These are phyloP conservation scores for Plasmodium yoelii DNA, from an alignment of 169 alveolate species.

Conservation along the genomic window DNA sequence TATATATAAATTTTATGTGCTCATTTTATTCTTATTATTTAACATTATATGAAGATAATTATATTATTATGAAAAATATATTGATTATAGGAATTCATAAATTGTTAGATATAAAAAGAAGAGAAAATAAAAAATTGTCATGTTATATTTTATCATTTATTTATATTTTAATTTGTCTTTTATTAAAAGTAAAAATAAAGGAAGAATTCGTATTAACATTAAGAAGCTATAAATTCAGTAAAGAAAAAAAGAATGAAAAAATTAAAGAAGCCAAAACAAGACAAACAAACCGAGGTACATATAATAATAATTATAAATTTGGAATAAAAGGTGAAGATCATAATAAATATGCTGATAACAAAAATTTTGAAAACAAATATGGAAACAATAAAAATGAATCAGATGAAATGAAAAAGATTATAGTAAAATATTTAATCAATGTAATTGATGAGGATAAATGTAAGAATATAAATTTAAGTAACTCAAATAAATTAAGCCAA, in stretches of 20 bases:
- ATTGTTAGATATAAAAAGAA: conserved; percentile 15
- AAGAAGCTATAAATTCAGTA: background rate
- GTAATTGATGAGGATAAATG: conserved; percentile 29
- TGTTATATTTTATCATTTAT: conserved; percentile 49
- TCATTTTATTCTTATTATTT: conserved; percentile 49
- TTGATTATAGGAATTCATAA: conserved; percentile 53
- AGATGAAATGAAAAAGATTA: conserved; percentile 5
- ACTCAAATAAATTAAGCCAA: conserved; percentile 32
- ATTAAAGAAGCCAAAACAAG: background rate
- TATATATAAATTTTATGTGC: conserved; percentile 60
- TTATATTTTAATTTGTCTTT: conserved; percentile 45
- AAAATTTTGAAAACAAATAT: background rate
- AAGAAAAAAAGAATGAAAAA: conserved; percentile 3
- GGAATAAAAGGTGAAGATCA: background rate
- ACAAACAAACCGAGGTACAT: conserved; percentile 14
- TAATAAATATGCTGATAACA: background rate
- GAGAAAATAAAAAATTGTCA: conserved; percentile 41
- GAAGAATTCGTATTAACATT: conserved; percentile 51
- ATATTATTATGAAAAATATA: conserved; percentile 35
- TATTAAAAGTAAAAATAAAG: conserved; percentile 43
- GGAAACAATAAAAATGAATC: background rate
- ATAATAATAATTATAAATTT: background rate
- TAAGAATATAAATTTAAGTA: conserved; percentile 19
- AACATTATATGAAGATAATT: conserved; percentile 55
- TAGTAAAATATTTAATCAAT: conserved; percentile 57